Percentiles rank a stretch among this genome's conserved stretches.
phyloP scores from a whole-genome alignment of 192 early-diverging fungal species.

The Coemansia sp. region DNA sequence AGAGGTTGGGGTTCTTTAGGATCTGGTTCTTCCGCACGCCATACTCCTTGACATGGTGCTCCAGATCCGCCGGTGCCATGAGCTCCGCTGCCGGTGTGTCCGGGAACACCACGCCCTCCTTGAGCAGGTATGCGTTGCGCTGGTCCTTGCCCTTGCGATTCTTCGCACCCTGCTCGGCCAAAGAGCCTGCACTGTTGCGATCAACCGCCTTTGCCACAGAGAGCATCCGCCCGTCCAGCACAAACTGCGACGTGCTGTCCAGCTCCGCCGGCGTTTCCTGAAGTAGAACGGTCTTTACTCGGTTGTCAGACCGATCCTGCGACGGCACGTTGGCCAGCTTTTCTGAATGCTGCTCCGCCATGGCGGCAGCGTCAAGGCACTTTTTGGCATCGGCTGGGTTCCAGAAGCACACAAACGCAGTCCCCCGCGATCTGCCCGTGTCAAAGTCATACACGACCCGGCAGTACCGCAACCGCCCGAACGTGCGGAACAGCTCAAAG shows the following conservation, averaged over 20 bases:
- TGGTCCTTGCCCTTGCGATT: conserved; percentile 68
- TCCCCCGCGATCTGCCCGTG: conserved; percentile 83
- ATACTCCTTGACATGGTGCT: conserved; percentile 74
- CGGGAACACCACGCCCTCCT: conserved; percentile 86
- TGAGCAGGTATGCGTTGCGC: conserved; percentile 83
- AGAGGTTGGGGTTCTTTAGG: conserved; percentile 81
- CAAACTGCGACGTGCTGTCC: conserved; percentile 50
- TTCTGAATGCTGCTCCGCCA: conserved; percentile 51
- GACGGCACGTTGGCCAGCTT: conserved; percentile 43
- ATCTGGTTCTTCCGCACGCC: conserved; percentile 74
- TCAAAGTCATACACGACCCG: conserved; percentile 75
- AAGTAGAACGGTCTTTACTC: conserved; percentile 48
- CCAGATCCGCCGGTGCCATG: conserved; percentile 71
- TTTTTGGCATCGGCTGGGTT: conserved; percentile 62
- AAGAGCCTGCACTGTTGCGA: conserved; percentile 57
- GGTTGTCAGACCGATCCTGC: conserved; percentile 15
- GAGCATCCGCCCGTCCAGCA: conserved; percentile 75
- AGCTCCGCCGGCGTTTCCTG: conserved; percentile 38
- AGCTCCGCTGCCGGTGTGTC: conserved; percentile 69
- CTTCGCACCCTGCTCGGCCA: conserved; percentile 56
- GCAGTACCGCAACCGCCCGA: conserved; percentile 66
- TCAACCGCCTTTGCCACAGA: conserved; percentile 77
- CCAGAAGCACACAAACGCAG: conserved; percentile 90
- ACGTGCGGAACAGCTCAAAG: conserved; percentile 48
- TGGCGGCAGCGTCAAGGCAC: conserved; percentile 68